These are phyloP conservation scores for Annona cherimola DNA, from an alignment of 164 flowering plant species.

Conservation along the genomic window DNA sequence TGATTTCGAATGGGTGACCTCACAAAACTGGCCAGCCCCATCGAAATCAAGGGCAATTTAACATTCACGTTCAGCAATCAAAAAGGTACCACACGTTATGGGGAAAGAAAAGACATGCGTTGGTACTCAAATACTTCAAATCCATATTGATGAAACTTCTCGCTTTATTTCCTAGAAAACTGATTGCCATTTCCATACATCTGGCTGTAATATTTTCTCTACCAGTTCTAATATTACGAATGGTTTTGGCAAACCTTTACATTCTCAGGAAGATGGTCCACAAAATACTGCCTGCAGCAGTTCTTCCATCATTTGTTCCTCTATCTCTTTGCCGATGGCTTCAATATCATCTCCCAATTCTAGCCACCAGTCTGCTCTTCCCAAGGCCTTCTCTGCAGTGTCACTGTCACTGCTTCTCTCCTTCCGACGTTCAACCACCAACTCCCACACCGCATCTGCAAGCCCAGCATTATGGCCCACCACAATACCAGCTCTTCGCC, in stretches of 20 bases:
- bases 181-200: conserved; percentile 2
- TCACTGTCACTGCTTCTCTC: conserved; percentile 12
- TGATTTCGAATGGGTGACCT: too few species aligned
- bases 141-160: too few species aligned
- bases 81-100: too few species aligned
- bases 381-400: conserved; percentile 14
- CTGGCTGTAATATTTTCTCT: neutral
- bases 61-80: too few species aligned
- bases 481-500: conserved; percentile 5
- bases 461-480: conserved; percentile 24
- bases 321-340: conserved; percentile 55
- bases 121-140: too few species aligned
- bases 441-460: conserved; percentile 31
- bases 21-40: too few species aligned
- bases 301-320: conserved; percentile 49
- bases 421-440: conserved; percentile 30
- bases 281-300: conserved; percentile 38
- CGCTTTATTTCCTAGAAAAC: neutral
- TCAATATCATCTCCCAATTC: conserved; percentile 42
- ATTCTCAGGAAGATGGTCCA: neutral
- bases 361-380: conserved; percentile 18
- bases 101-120: too few species aligned
- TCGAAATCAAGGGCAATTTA: too few species aligned
- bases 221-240: neutral
- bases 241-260: neutral